These are phyloP conservation scores for Kurtzmaniella quercitrusa DNA, from an alignment of 1,139 yeast species.

Conservation along the genomic window DNA sequence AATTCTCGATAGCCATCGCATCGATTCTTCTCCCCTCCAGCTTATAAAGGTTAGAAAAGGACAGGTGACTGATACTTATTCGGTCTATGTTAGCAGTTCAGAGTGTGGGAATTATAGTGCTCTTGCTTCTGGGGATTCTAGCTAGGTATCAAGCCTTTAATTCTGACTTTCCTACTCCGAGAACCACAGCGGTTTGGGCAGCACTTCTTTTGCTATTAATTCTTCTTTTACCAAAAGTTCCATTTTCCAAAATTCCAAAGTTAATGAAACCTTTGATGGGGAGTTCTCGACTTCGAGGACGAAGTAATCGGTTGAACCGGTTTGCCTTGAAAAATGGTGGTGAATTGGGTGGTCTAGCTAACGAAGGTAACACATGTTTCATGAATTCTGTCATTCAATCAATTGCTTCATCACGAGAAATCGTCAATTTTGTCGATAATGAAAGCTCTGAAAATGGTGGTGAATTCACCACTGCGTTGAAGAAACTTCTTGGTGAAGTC, in stretches of 20 bases:
- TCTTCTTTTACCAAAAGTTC: background rate
- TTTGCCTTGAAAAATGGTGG: constrained; percentile 58
- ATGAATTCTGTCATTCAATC: constrained; percentile 89
- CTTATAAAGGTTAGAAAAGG: background rate
- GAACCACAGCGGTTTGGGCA: background rate
- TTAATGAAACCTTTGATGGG: background rate
- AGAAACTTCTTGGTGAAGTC: constrained; percentile 46
- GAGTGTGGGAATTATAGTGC: background rate
- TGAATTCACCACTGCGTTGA: constrained; percentile 51
- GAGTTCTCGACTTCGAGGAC: constrained; percentile 11
- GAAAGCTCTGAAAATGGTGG: constrained; percentile 31
- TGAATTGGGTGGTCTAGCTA: constrained; percentile 75
- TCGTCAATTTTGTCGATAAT: constrained; percentile 44
- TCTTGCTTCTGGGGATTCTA: background rate
- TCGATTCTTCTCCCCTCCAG: background rate
- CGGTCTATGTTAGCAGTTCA: background rate
- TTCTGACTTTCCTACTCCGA: background rate
- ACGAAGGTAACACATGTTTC: constrained; percentile 91
- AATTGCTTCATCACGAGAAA: constrained; percentile 67
- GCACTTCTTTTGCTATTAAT: background rate
- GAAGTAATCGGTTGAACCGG: constrained; percentile 23
- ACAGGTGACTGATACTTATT: background rate
- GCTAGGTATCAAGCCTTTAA: background rate
- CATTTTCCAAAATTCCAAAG: background rate
- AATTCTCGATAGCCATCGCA: background rate